Conservation (phyloP, 208 protist genomes). For the Herpetomonas muscarum region DNA sequence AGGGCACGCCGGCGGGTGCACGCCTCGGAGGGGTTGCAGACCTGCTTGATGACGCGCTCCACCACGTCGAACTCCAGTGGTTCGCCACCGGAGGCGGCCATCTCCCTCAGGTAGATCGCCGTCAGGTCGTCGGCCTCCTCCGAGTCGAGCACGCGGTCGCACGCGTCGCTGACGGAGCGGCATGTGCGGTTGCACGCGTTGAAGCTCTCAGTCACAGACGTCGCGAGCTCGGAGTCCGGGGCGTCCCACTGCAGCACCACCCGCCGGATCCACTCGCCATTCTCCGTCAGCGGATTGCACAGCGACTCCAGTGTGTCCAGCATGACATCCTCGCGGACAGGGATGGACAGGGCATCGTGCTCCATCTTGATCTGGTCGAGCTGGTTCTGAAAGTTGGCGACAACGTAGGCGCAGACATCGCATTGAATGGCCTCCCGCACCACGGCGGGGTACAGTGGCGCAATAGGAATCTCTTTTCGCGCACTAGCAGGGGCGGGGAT, state of each 20-base stretch:
- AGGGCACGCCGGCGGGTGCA: neutral
- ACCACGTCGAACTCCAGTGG: neutral
- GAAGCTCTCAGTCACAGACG: constrained; percentile 24
- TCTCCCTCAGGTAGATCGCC: constrained; percentile 5
- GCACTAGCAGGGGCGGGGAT: constrained; percentile 5
- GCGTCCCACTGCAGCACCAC: constrained; percentile 19
- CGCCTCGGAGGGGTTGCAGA: neutral
- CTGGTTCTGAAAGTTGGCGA: constrained; percentile 34
- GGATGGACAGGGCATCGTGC: constrained; percentile 23
- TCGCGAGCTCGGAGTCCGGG: constrained; percentile 7
- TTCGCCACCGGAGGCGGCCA: constrained; percentile 1
- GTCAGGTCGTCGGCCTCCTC: constrained; percentile 31
- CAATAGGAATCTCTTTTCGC: constrained; percentile 52
- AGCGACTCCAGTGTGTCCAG: constrained; percentile 56
- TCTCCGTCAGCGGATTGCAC: constrained; percentile 60
- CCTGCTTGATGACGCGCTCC: neutral
- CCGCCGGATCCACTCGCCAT: constrained; percentile 71
- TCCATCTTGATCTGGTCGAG: constrained; percentile 23
- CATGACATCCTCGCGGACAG: constrained; percentile 62
- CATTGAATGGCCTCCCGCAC: constrained; percentile 51
- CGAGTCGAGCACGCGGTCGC: constrained; percentile 48
- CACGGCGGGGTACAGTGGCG: constrained; percentile 32
- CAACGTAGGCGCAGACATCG: constrained; percentile 46
- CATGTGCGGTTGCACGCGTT: constrained; percentile 66
- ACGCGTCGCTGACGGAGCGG: constrained; percentile 43